Percentiles rank a stretch among this genome's conserved stretches.
Evolutionary conservation across 2,329 filamentous ascomycete species (phyloP).

Genomic region (Neoascochyta sp.): DNA sequence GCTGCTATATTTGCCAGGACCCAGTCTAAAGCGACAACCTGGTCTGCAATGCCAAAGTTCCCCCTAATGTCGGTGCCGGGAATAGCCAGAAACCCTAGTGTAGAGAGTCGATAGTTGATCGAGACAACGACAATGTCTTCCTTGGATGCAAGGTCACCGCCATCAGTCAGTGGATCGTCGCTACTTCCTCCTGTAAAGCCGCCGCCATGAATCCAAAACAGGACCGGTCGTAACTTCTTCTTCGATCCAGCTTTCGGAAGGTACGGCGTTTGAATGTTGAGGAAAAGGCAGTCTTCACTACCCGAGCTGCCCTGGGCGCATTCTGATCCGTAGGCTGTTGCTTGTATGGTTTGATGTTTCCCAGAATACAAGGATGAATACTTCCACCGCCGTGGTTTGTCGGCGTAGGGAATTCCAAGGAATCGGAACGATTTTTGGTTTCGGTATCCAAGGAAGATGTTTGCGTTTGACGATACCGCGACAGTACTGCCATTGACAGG

Average conservation of each 20-base stretch:
- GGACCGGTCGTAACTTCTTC: constrained; percentile 31
- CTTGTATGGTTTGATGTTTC: constrained; percentile 46
- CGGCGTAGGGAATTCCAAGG: constrained; percentile 47
- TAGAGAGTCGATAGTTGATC: constrained; percentile 21
- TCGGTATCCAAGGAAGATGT: constrained; percentile 49
- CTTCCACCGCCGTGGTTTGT: constrained; percentile 42
- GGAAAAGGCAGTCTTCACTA: constrained; percentile 27
- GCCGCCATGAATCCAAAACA: constrained; percentile 60
- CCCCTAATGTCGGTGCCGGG: constrained; percentile 31
- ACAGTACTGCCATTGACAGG: constrained; percentile 33
- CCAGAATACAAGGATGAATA: constrained; percentile 49
- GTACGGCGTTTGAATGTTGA: constrained; percentile 30
- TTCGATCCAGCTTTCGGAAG: constrained; percentile 39
- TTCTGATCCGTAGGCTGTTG: constrained; percentile 45
- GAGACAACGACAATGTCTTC: constrained; percentile 55
- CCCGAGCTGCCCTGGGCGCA: constrained; percentile 43
- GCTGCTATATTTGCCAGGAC: constrained; percentile 39
- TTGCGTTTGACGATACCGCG: constrained; percentile 41
- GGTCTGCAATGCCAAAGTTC: constrained; percentile 21
- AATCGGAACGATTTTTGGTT: constrained; percentile 51
- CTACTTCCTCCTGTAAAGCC: constrained; percentile 52
- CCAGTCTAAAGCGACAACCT: constrained; percentile 42
- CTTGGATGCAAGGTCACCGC: constrained; percentile 55
- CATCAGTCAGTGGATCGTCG: constrained; percentile 50
- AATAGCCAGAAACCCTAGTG: constrained; percentile 9